These are phyloP conservation scores for Leccinum longicurvipes DNA, from an alignment of 768 basidiomycete species.

Conservation along the genomic window DNA sequence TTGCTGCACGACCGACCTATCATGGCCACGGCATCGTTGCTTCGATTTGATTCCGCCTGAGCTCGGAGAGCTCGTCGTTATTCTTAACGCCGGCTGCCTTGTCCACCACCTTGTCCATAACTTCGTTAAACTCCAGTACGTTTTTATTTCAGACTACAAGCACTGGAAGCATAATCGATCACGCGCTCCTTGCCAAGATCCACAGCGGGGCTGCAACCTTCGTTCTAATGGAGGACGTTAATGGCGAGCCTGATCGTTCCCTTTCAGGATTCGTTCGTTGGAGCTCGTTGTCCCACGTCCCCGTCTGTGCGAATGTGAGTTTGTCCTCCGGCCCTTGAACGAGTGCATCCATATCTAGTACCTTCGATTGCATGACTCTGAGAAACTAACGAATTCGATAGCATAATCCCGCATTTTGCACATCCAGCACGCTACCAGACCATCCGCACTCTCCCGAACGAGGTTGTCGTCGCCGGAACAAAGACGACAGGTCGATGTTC, in stretches of 20 bases:
- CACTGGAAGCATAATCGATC: slow-evolving; percentile 95
- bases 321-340: slow-evolving; percentile 81
- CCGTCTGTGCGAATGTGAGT: slow-evolving; percentile 79
- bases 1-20: too few relatives aligned
- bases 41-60: slow-evolving; percentile 88
- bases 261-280: slow-evolving; percentile 90
- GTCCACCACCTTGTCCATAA: too few relatives aligned
- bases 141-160: slow-evolving; percentile 62
- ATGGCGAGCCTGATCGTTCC: slow-evolving; percentile 95
- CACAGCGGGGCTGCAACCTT: slow-evolving; percentile 89
- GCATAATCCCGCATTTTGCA: slow-evolving; percentile 73
- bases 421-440: slow-evolving; percentile 59
- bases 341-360: slow-evolving; percentile 57
- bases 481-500: slow-evolving; percentile 47
- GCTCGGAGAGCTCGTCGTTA: slow-evolving; percentile 91
- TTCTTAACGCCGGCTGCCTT: slow-evolving; percentile 88
- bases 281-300: slow-evolving; percentile 86
- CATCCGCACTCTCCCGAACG: slow-evolving; percentile 44
- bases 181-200: slow-evolving; percentile 91
- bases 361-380: too few relatives aligned
- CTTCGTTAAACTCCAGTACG: slow-evolving; percentile 91
- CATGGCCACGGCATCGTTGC: too few relatives aligned
- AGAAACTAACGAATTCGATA: slow-evolving; percentile 27
- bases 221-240: slow-evolving; percentile 95
- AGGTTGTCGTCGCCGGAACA: slow-evolving; percentile 34